phyloP scores from a whole-genome alignment of 2,329 filamentous ascomycete species.

The Calonectria honghensis region DNA sequence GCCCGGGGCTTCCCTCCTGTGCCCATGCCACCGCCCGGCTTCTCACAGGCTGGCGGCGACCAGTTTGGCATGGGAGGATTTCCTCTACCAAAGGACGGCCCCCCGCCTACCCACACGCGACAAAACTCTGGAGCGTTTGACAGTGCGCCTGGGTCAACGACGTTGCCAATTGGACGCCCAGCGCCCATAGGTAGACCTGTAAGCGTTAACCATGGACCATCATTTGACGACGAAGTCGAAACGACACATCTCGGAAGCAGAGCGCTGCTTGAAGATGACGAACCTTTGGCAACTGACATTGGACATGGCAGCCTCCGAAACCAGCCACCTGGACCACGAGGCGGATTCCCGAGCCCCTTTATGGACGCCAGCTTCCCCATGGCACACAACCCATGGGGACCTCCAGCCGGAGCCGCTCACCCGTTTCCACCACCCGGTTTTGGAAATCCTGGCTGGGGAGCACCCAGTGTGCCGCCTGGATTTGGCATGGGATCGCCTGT shows the following conservation, averaged over 20 bases:
- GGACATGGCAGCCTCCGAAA: slow-evolving; percentile 63
- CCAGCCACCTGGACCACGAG: slow-evolving; percentile 70
- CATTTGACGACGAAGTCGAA: slow-evolving; percentile 77
- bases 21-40: slow-evolving; percentile 62
- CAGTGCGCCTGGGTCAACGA: slow-evolving; percentile 67
- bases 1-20: slow-evolving; percentile 66
- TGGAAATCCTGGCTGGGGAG: slow-evolving; percentile 63
- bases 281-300: slow-evolving; percentile 64
- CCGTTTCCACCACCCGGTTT: slow-evolving; percentile 70
- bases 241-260: slow-evolving; percentile 92
- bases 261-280: slow-evolving; percentile 87
- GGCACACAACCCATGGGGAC: slow-evolving; percentile 65
- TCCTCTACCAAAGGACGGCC: slow-evolving; percentile 57
- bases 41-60: slow-evolving; percentile 56
- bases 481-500: slow-evolving; percentile 60
- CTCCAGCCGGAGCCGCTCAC: slow-evolving; percentile 56
- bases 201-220: slow-evolving; percentile 79
- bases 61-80: slow-evolving; percentile 59
- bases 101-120: slow-evolving; percentile 77
- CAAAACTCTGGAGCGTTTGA: slow-evolving; percentile 85
- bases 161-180: slow-evolving; percentile 87
- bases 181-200: slow-evolving; percentile 91
- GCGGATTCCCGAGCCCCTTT: slow-evolving; percentile 66
- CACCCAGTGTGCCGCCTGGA: slow-evolving; percentile 58
- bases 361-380: slow-evolving; percentile 64